Base-by-base conservation (phyloP, 305 asterid genomes). In the Solanum chacoense region DNA sequence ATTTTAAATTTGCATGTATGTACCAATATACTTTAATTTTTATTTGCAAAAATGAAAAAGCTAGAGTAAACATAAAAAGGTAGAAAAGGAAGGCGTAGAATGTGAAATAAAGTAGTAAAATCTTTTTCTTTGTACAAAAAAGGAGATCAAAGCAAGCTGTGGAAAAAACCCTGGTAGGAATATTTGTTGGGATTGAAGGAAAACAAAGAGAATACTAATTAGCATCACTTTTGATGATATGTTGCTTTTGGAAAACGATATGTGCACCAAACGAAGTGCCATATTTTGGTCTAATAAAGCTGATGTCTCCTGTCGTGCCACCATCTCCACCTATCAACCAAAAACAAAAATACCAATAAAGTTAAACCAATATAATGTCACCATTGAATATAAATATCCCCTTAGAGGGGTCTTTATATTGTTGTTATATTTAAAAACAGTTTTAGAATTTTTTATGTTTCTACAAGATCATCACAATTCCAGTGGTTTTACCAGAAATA, bases 251-350 rank as follows among this genome's bases (percentile, higher is more conserved):
- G 45, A 81, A 24, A 81, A 28, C 11, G 28, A 42, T 81, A 42
- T 42, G 86, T 81, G 38, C 71, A 55, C 74, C 22, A 84, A 55
- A 84, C 42, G 45, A 29, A n/a, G 32, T 80, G 85, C 14, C 34
- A 14, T 13, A 5, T 18, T 16, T 81, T 45, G 87, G 50, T 13
- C 93, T 91, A 96, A 91, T 97, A 94, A 92, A 97, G 94, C 91
- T 93, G 97, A 93, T 90, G 92, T 88, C 98, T 96, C 87, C 95
- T 92, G 93, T 95, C 96, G 67, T 96, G 94, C 93, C 94, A 88
- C 98, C 98, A 95, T 94, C 98, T 96, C 98, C 98, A 94, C 98
- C 99, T 97, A 90, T 88, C 4, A 73, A 80, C 80, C 22, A 88
- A 88, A 89, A 4, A 89, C 69, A 14, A 32, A 55, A 55, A 67